A percentile compares a stretch with the other conserved stretches of the same genome.
Conservation (phyloP, 495 filamentous ascomycete genomes). For the Penicillium waksmanii region DNA sequence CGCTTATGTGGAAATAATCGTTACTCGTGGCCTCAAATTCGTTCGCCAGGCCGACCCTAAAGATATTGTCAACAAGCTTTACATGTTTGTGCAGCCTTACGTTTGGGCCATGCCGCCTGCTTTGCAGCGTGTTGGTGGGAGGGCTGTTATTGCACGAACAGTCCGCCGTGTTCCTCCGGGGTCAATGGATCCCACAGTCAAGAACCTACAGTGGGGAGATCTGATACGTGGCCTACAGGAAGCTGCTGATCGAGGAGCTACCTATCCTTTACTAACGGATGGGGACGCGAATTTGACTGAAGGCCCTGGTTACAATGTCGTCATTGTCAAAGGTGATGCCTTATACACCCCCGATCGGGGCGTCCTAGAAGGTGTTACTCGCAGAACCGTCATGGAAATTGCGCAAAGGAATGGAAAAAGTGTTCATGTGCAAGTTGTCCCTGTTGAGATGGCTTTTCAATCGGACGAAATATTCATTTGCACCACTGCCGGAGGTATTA, state of each 20-base stretch:
- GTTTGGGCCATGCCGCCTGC: conserved; percentile 47
- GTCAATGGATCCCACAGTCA: conserved; percentile 43
- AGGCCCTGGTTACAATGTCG: conserved; percentile 38
- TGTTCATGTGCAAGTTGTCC: conserved; percentile 31
- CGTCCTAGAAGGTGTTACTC: conserved; percentile 37
- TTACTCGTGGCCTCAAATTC: conserved; percentile 41
- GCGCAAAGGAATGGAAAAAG: conserved; percentile 23
- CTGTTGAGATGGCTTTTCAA: conserved; percentile 34
- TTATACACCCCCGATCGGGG: conserved; percentile 37
- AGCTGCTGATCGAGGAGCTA: conserved; percentile 30
- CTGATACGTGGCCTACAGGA: conserved; percentile 40
- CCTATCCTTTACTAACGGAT: conserved; percentile 43
- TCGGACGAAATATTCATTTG: conserved; percentile 45
- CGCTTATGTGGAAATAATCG: conserved; percentile 44
- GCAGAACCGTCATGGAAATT: conserved; percentile 38
- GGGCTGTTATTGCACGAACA: conserved; percentile 41
- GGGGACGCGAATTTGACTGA: conserved; percentile 41
- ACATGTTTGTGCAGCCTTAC: conserved; percentile 43
- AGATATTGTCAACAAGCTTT: conserved; percentile 39
- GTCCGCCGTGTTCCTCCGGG: conserved; percentile 40
- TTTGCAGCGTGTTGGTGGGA: conserved; percentile 35
- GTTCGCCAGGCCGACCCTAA: conserved; percentile 32
- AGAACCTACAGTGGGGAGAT: conserved; percentile 49
- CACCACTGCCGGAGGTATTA: conserved; percentile 46
- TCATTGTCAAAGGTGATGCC: conserved; percentile 35